Conservation (phyloP, 179 eudicot species). For the Pouteria campechiana region DNA sequence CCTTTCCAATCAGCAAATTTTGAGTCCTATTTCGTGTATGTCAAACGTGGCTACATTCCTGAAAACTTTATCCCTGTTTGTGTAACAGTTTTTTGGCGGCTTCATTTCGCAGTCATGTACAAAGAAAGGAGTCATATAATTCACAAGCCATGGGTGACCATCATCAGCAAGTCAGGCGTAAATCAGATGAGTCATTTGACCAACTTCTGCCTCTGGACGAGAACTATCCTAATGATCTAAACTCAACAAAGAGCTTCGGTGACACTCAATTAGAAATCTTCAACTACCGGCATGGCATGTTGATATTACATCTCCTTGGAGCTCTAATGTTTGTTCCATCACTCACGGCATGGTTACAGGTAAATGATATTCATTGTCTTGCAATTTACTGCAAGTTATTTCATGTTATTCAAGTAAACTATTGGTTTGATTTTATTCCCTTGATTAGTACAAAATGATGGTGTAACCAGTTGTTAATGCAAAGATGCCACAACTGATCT, state of each 20-base stretch:
- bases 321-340: constrained; percentile 80
- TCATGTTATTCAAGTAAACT: too few species aligned
- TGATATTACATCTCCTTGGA: constrained; percentile 73
- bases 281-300: constrained; percentile 86
- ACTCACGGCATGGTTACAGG: constrained; percentile 89
- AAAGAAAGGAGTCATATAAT: constrained; percentile 29
- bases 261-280: constrained; percentile 83
- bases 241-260: constrained; percentile 53
- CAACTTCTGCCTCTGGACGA: constrained; percentile 19
- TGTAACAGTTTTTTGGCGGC: constrained; percentile 75
- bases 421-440: too few species aligned
- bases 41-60: constrained; percentile 1
- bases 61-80: constrained; percentile 12
- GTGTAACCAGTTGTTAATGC: too few species aligned
- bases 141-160: constrained; percentile 28
- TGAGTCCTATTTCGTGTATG: too few species aligned
- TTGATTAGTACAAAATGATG: too few species aligned
- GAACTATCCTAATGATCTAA: constrained; percentile 28
- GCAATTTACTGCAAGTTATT: too few species aligned
- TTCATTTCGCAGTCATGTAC: constrained; percentile 68
- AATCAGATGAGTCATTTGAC: constrained; percentile 17
- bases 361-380: too few species aligned
- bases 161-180: constrained; percentile 14
- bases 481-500: too few species aligned
- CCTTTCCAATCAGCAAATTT: too few species aligned